These are phyloP conservation scores for Pythium plurisporium DNA, from an alignment of 352 stramenopile genomes.

Conservation along the genomic window DNA sequence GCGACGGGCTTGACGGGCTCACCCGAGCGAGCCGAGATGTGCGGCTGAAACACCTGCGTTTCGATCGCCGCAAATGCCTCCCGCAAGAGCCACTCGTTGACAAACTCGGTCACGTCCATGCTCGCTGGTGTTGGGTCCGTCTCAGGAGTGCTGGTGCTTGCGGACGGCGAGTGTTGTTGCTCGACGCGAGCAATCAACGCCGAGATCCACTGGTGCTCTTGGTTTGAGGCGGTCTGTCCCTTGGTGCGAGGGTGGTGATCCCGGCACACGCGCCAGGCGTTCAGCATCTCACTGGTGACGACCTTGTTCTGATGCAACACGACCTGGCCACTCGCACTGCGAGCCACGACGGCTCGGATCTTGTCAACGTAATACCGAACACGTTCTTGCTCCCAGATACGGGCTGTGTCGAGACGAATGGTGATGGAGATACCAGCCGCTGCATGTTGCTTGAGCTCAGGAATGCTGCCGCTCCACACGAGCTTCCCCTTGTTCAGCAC, in stretches of 20 bases:
- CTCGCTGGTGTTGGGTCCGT: neutral
- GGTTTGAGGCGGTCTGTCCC: constrained; percentile 12
- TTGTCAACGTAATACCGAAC: constrained; percentile 43
- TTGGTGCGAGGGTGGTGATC: constrained; percentile 22
- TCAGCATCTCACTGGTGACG: constrained; percentile 34
- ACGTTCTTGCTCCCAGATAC: constrained; percentile 36
- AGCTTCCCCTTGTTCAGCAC: constrained; percentile 68
- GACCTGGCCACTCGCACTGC: constrained; percentile 5
- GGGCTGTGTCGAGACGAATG: constrained; percentile 43
- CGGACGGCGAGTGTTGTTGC: constrained; percentile 13
- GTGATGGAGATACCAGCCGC: constrained; percentile 67
- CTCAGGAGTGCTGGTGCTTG: neutral
- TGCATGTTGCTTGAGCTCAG: constrained; percentile 70
- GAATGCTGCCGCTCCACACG: constrained; percentile 76
- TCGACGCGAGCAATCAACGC: constrained; percentile 37
- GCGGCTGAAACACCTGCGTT: constrained; percentile 39
- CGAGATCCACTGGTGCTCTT: constrained; percentile 41
- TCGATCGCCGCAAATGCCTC: constrained; percentile 64
- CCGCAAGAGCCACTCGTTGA: constrained; percentile 72
- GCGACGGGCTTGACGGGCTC: constrained; percentile 44
- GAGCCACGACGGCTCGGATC: constrained; percentile 28
- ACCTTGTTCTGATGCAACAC: constrained; percentile 28
- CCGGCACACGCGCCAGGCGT: constrained; percentile 50
- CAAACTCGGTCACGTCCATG: constrained; percentile 56
- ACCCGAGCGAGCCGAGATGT: constrained; percentile 39